phyloP scores from a whole-genome alignment of 2,329 filamentous ascomycete genomes.

The Epicoccum nigrum region DNA sequence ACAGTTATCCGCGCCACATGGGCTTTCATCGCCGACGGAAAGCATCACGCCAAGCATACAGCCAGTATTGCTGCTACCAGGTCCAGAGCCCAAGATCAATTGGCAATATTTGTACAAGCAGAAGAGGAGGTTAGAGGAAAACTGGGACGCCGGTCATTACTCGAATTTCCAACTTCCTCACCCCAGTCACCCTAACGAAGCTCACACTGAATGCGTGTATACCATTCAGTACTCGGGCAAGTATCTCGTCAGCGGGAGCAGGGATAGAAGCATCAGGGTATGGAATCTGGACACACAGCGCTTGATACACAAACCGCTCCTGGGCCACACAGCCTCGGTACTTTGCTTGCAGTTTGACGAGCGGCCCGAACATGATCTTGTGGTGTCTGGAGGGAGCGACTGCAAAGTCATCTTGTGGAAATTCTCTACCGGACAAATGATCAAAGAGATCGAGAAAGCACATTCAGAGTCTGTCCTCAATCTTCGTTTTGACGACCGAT shows the following conservation, averaged over 20 bases:
- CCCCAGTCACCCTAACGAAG: conserved; percentile 77
- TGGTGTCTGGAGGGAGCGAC: conserved; percentile 96
- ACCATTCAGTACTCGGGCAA: conserved; percentile 87
- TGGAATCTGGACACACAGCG: conserved; percentile 88
- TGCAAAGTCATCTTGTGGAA: conserved; percentile 88
- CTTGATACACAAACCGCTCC: conserved; percentile 73
- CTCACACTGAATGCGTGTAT: conserved; percentile 92
- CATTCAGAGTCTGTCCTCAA: conserved; percentile 93
- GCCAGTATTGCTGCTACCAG: conserved; percentile 41
- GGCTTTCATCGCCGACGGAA: conserved; percentile 16
- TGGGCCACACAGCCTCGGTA: conserved; percentile 83
- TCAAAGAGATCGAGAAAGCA: conserved; percentile 77
- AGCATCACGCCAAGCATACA: conserved; percentile 32
- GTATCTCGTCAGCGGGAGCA: conserved; percentile 89
- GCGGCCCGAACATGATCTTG: conserved; percentile 81
- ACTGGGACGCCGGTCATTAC: conserved; percentile 85
- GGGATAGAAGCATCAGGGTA: conserved; percentile 84
- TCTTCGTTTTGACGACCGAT: conserved; percentile 87
- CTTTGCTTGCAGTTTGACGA: conserved; percentile 95
- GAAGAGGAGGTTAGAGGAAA: conserved; percentile 81
- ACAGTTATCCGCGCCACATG: conserved; percentile 17
- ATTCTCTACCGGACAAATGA: conserved; percentile 85
- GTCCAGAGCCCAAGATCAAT: conserved; percentile 69
- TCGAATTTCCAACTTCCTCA: conserved; percentile 91
- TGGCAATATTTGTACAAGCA: conserved; percentile 95